Base-by-base conservation (phyloP, 2,329 filamentous ascomycete species). In the Trichoderma sp. region DNA sequence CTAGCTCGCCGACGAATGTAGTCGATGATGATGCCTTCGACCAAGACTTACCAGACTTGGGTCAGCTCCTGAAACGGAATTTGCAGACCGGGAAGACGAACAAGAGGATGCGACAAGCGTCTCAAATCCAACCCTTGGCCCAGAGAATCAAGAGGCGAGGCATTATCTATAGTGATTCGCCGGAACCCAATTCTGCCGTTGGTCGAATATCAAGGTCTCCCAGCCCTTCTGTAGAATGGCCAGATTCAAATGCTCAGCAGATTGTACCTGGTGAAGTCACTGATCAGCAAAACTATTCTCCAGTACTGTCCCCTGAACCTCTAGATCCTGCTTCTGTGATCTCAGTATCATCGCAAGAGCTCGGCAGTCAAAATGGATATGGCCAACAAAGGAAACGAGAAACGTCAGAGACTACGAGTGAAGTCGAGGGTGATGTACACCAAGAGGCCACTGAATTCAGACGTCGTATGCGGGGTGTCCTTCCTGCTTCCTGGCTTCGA, bases 401-500 rank as follows among this genome's bases (percentile, higher is more conserved):
- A 24, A 76, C 71, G 31, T 76, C 72, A n/a, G 81, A 78, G 18
- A 78, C 79, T 7, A 81, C 81, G 18, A 76, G 71, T 21, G 81
- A 78, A 21, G 78, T 78, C 8, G 81, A 81, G n/a, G 78, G 80
- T 4, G 80, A 79, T n/a, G 83, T 84, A 11, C 83, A 83, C 2
- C 86, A 89, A 29, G 79, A 83, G 14, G 84, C 83, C n/a, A 81
- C 85, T 31, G 81, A 79, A 24, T 83, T 85, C 74, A 84, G 84
- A 45, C 87, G 83, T 71, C 85, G 86, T 69, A 90, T 93, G 65
- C 87, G 87, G 71, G 91, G 91, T 27, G 91, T 93, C 8, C 85
- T 93, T 62, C 91, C 91, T 53, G 91, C 91, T n/a, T 93, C 91
- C 6, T 92, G 91, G 89, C 85, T 93, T 74, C 88, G 91, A 59